A percentile compares a stretch with the other conserved stretches of the same genome.
Evolutionary conservation across 106 monocot species (phyloP).

Genomic region (Apostasia shenzhenica): DNA sequence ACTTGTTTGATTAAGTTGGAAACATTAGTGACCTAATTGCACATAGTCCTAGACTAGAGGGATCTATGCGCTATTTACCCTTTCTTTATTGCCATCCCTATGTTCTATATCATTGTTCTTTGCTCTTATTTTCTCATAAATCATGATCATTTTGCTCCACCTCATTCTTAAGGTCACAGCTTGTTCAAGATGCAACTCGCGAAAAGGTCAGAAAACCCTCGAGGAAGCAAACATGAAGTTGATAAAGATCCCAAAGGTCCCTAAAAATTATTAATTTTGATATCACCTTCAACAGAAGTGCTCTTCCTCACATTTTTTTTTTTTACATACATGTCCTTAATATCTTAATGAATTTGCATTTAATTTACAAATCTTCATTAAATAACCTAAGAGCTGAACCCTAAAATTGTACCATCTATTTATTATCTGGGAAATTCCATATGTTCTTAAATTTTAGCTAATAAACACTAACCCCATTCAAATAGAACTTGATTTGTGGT

Average conservation of each 20-base stretch:
- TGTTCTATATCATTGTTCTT: no score
- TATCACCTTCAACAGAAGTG: neutral
- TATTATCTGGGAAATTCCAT: neutral
- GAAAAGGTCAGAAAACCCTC: conserved; percentile 71
- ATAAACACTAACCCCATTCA: neutral
- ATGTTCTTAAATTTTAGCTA: neutral
- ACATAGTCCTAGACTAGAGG: no score
- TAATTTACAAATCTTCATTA: neutral
- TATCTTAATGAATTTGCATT: neutral
- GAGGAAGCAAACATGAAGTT: conserved; percentile 81
- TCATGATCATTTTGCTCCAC: no score
- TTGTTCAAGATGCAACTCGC: conserved; percentile 84
- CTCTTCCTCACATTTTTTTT: no score
- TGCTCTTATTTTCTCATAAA: no score
- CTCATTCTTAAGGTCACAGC: conserved; percentile 60
- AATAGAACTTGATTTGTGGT: no score
- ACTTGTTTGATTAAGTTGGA: no score
- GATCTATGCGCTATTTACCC: no score
- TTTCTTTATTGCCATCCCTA: no score
- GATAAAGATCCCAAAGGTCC: conserved; percentile 66
- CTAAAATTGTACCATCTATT: neutral
- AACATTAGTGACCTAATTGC: no score
- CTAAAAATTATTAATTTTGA: neutral
- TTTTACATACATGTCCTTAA: neutral
- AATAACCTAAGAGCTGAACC: neutral